Conservation (phyloP, 129 eudicot species). For the Ambrosia artemisiifolia region DNA sequence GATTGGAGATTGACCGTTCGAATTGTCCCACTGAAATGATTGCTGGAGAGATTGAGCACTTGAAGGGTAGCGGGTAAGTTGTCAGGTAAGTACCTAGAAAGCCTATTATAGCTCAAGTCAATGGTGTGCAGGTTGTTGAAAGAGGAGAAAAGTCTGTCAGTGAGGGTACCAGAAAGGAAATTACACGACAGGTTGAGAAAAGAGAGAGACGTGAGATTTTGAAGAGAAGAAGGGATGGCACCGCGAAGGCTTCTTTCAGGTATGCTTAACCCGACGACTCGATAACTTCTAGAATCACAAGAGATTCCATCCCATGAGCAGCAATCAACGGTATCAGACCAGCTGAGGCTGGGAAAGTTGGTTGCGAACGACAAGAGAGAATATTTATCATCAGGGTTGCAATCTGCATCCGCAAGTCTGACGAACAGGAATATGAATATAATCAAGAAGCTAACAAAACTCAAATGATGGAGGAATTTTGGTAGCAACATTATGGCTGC, state of each 20-base stretch:
- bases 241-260: constrained; percentile 47
- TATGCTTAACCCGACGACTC: constrained; percentile 39
- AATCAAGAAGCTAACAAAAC: neutral
- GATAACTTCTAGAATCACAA: constrained; percentile 33
- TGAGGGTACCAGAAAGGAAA: constrained; percentile 39
- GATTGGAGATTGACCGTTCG: neutral
- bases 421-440: constrained; percentile 2
- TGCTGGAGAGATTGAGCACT: constrained; percentile 51
- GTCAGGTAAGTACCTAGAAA: constrained; percentile 27
- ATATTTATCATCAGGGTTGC: constrained; percentile 33
- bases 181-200: constrained; percentile 54
- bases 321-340: constrained; percentile 38
- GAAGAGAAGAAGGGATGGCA: constrained; percentile 29
- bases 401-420: constrained; percentile 26
- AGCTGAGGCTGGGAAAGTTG: constrained; percentile 26
- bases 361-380: constrained; percentile 36
- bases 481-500: neutral
- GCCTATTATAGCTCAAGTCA: constrained; percentile 47
- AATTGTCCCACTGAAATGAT: constrained; percentile 33
- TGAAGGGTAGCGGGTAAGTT: constrained; percentile 6
- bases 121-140: constrained; percentile 5
- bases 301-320: constrained; percentile 57
- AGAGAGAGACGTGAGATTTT: constrained; percentile 38
- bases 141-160: constrained; percentile 9
- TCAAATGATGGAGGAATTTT: neutral